These are phyloP conservation scores for Tetragonia tetragonoides DNA, from an alignment of 148 eudicot species.

Conservation along the genomic window DNA sequence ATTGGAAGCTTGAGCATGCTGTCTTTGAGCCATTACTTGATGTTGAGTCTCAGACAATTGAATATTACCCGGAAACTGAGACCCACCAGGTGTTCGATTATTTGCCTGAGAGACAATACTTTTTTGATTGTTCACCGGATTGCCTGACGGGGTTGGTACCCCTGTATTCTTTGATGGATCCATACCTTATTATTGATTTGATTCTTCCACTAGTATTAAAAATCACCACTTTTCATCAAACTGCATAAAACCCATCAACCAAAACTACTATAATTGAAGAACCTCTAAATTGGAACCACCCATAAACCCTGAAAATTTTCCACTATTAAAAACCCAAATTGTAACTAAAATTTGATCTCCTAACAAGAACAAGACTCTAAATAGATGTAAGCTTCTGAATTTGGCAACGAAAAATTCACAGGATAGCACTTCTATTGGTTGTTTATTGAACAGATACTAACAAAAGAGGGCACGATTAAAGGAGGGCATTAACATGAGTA, in stretches of 20 bases:
- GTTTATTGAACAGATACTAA: too few species aligned
- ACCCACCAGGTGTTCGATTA: slow-evolving; percentile 41
- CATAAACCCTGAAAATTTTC: neutral
- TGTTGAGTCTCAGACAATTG: slow-evolving; percentile 40
- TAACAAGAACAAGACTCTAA: too few species aligned
- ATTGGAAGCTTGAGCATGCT: slow-evolving; percentile 27
- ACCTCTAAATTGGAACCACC: neutral
- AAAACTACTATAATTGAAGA: neutral
- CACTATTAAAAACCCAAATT: neutral
- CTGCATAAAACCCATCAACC: neutral
- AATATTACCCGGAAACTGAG: slow-evolving; percentile 41
- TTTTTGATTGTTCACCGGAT: slow-evolving; percentile 24
- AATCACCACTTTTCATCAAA: neutral
- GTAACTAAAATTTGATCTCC: neutral
- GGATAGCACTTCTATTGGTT: neutral
- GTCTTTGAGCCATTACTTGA: slow-evolving; percentile 42
- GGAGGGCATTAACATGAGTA: neutral
- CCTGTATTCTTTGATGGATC: slow-evolving; percentile 35
- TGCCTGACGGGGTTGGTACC: slow-evolving; percentile 34
- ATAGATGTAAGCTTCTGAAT: too few species aligned
- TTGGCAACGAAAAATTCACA: neutral
- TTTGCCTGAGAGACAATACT: slow-evolving; percentile 31
- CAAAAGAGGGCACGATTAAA: neutral
- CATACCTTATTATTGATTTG: slow-evolving; percentile 3
- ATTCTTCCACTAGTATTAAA: neutral